phyloP scores from a whole-genome alignment of 208 protist species.

The Histomonas meleagridis region DNA sequence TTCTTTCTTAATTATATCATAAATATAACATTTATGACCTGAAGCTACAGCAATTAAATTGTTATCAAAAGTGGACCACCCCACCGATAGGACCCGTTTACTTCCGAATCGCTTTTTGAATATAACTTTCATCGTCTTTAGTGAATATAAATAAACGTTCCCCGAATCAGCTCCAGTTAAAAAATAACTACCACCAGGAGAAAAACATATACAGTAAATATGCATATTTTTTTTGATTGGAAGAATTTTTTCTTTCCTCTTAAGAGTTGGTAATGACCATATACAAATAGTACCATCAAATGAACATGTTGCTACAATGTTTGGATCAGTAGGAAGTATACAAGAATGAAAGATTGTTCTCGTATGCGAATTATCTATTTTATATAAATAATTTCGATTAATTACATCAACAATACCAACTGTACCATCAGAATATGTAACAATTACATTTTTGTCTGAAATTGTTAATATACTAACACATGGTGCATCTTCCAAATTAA shows the following conservation, averaged over 20 bases:
- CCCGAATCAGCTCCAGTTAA: neutral
- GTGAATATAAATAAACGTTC: neutral
- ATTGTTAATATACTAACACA: neutral
- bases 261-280: neutral
- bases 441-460: neutral
- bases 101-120: neutral
- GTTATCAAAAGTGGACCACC: neutral
- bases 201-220: neutral
- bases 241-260: neutral
- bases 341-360: neutral
- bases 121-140: neutral
- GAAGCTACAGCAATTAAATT: neutral
- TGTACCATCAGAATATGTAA: neutral
- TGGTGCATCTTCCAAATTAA: neutral
- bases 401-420: neutral
- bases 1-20: neutral
- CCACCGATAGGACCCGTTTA: neutral
- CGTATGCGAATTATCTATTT: neutral
- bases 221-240: neutral
- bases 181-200: neutral
- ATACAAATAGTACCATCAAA: neutral
- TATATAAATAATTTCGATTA: neutral
- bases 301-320: neutral
- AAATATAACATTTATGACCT: neutral
- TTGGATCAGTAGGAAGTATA: neutral